A percentile compares a stretch with the other conserved stretches of the same genome.
Evolutionary conservation across 805 yeast species (phyloP).

Genomic region (Kuraishia cidri): DNA sequence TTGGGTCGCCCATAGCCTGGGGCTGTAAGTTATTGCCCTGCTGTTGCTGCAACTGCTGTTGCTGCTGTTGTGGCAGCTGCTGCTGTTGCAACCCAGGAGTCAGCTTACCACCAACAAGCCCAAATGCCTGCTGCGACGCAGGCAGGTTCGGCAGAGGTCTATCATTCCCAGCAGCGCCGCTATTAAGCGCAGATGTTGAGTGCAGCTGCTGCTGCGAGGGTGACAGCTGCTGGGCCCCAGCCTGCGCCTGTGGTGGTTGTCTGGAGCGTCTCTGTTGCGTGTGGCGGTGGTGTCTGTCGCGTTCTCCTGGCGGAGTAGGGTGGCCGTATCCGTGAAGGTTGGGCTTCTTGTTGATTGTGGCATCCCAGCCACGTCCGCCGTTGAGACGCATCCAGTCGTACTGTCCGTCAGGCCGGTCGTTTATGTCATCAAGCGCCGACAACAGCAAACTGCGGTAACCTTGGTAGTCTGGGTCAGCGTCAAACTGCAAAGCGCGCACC

Average conservation of each 20-base stretch:
- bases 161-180: not conserved
- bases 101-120: not conserved
- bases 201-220: slow-evolving; percentile 2
- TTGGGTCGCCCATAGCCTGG: slow-evolving; percentile 1
- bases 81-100: not conserved
- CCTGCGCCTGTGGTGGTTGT: slow-evolving; percentile 11
- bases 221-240: slow-evolving; percentile 9
- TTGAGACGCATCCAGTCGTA: slow-evolving; percentile 98
- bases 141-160: slow-evolving; percentile 2
- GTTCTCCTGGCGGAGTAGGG: slow-evolving; percentile 72
- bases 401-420: slow-evolving; percentile 73
- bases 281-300: slow-evolving; percentile 28
- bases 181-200: slow-evolving; percentile 2
- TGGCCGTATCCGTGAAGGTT: slow-evolving; percentile 95
- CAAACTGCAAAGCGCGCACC: slow-evolving; percentile 85
- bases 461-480: slow-evolving; percentile 91
- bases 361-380: slow-evolving; percentile 95
- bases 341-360: slow-evolving; percentile 80
- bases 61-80: slow-evolving; percentile 1
- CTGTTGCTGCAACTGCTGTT: slow-evolving; percentile 2
- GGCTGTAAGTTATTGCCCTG: not conserved
- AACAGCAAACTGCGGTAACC: slow-evolving; percentile 72
- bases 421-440: slow-evolving; percentile 65
- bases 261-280: slow-evolving; percentile 23
- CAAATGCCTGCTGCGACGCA: slow-evolving; percentile 1